Percentiles rank a stretch among this genome's conserved stretches.
These are phyloP conservation scores for Aspergillus olivimuriae DNA, from an alignment of 495 filamentous ascomycete genomes.

Conservation along the genomic window DNA sequence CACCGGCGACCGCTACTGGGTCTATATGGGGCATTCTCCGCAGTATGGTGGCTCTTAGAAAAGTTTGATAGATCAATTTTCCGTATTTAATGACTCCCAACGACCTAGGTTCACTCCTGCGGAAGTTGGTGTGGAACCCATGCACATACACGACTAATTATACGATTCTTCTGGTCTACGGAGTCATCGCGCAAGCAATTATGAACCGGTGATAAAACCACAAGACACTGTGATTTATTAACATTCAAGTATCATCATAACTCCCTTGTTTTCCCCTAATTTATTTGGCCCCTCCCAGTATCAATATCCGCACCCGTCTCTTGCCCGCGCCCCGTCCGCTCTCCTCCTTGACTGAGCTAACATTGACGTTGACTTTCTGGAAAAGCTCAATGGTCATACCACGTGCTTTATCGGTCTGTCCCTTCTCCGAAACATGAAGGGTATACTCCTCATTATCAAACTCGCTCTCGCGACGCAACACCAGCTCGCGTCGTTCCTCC, in stretches of 20 bases:
- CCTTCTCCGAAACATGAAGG: constrained; percentile 48
- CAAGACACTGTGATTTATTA: background rate
- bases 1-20: constrained; percentile 16
- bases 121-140: no score
- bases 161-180: background rate
- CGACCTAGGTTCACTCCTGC: no score
- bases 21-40: constrained; percentile 20
- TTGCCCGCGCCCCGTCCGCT: constrained; percentile 69
- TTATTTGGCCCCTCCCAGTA: constrained; percentile 19
- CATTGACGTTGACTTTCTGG: constrained; percentile 77
- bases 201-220: constrained; percentile 4
- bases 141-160: constrained; percentile 1
- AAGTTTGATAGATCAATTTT: constrained; percentile 27
- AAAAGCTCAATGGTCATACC: constrained; percentile 70
- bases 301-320: constrained; percentile 52
- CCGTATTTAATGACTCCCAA: no score
- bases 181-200: background rate
- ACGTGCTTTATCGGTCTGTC: constrained; percentile 43
- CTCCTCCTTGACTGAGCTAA: constrained; percentile 89
- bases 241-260: background rate
- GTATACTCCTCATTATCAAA: constrained; percentile 83
- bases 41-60: constrained; percentile 29
- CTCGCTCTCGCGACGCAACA: constrained; percentile 49
- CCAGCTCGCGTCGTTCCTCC: constrained; percentile 33
- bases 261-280: constrained; percentile 11